Percentiles rank a stretch among this genome's conserved stretches.
Conservation (phyloP, 306 rosid species). For the Luffa aegyptiaca region DNA sequence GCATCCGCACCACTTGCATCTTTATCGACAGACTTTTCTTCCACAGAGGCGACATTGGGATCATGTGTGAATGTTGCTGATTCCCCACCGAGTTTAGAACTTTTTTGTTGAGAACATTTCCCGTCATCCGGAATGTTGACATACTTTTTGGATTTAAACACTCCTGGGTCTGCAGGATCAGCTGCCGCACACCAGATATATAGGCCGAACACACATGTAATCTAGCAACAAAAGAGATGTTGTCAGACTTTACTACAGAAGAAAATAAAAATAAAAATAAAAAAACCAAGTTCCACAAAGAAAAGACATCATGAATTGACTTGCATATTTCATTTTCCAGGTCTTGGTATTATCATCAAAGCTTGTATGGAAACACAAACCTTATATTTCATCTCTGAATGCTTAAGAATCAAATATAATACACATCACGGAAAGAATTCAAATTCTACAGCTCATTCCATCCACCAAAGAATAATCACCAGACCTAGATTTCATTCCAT, state of each 20-base stretch:
- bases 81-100: slow-evolving; percentile 56
- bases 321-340: not conserved
- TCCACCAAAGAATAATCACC: not conserved
- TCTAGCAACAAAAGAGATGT: slow-evolving; percentile 41
- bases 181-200: slow-evolving; percentile 97
- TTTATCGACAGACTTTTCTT: slow-evolving; percentile 48
- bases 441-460: not conserved
- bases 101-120: slow-evolving; percentile 36
- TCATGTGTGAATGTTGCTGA: slow-evolving; percentile 54
- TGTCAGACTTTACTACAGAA: not conserved
- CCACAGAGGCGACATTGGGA: slow-evolving; percentile 41
- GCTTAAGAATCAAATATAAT: not conserved
- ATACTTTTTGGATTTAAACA: slow-evolving; percentile 83
- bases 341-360: not conserved
- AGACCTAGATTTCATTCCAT: not conserved
- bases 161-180: slow-evolving; percentile 95
- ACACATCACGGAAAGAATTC: not conserved
- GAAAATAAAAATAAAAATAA: not conserved
- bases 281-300: not conserved
- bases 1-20: slow-evolving; percentile 37
- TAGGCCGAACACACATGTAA: slow-evolving; percentile 75
- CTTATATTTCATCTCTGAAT: not conserved
- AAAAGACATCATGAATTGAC: not conserved
- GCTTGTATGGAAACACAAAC: not conserved
- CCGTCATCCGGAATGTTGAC: slow-evolving; percentile 42